These are phyloP conservation scores for Jaltomata sinuosa DNA, from an alignment of 257 asterid genomes.

Conservation along the genomic window DNA sequence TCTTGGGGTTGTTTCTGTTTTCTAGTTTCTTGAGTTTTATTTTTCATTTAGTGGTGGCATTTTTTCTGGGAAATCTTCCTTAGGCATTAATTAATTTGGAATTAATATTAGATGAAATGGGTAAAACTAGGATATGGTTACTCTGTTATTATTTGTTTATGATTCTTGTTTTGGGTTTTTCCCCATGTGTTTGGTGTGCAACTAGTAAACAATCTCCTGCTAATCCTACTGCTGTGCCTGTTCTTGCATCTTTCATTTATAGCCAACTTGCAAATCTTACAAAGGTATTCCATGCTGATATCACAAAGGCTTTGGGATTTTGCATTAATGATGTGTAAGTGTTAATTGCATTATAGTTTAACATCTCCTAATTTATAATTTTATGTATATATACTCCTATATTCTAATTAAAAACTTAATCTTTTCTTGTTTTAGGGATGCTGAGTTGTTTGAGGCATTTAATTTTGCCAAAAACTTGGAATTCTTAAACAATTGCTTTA, in stretches of 20 bases:
- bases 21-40: not conserved
- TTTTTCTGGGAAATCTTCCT: slow-evolving; percentile 7
- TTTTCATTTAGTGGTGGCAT: not conserved
- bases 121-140: slow-evolving; percentile 55
- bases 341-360: not conserved
- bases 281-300: slow-evolving; percentile 50
- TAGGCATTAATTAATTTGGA: slow-evolving; percentile 23
- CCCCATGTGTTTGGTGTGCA: slow-evolving; percentile 34
- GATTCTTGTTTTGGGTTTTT: slow-evolving; percentile 33
- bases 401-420: slow-evolving; percentile 7
- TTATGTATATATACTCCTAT: not conserved
- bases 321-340: slow-evolving; percentile 87
- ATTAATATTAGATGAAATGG: slow-evolving; percentile 55
- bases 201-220: slow-evolving; percentile 32
- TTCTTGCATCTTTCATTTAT: slow-evolving; percentile 65
- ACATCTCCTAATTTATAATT: not conserved
- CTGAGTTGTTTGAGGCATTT: slow-evolving; percentile 78
- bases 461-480: slow-evolving; percentile 64
- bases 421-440: slow-evolving; percentile 41
- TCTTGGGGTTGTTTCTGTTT: not conserved
- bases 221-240: slow-evolving; percentile 37
- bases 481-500: slow-evolving; percentile 68
- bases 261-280: slow-evolving; percentile 74
- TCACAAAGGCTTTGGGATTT: slow-evolving; percentile 52
- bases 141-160: slow-evolving; percentile 39